Conservation (phyloP, 78 protist genomes). For the Planoprotostelium fungivorum region DNA sequence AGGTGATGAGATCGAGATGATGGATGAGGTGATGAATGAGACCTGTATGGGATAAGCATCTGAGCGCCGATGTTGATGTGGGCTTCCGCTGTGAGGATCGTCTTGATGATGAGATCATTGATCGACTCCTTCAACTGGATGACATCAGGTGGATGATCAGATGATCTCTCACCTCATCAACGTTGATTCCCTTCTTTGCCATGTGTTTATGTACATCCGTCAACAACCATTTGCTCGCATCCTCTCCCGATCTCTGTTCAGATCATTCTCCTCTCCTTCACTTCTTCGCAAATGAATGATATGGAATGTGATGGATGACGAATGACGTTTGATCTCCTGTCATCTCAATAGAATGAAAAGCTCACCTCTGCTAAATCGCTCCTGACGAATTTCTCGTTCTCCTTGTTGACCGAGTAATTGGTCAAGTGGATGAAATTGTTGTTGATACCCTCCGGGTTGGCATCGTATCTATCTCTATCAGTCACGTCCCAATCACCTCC, state of each 20-base stretch:
- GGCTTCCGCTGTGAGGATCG: conserved; percentile 39
- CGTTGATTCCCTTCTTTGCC: not conserved
- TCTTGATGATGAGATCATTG: conserved; percentile 39
- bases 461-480: not conserved
- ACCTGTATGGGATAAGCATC: not conserved
- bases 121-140: conserved; percentile 4
- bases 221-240: conserved; percentile 54
- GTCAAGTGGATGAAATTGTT: conserved; percentile 63
- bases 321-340: too few species aligned
- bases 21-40: not conserved
- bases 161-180: not conserved
- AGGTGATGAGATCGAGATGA: too few species aligned
- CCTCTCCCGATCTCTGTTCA: conserved; percentile 2
- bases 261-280: not conserved
- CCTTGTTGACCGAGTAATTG: conserved; percentile 74
- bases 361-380: not conserved
- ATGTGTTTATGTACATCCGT: not conserved
- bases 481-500: not conserved
- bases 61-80: not conserved
- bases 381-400: not conserved
- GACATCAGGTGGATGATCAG: not conserved
- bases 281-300: too few species aligned
- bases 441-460: not conserved
- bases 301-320: too few species aligned
- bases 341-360: too few species aligned